Conservation (phyloP, 2,329 filamentous ascomycete species). For the Venturia effusa region DNA sequence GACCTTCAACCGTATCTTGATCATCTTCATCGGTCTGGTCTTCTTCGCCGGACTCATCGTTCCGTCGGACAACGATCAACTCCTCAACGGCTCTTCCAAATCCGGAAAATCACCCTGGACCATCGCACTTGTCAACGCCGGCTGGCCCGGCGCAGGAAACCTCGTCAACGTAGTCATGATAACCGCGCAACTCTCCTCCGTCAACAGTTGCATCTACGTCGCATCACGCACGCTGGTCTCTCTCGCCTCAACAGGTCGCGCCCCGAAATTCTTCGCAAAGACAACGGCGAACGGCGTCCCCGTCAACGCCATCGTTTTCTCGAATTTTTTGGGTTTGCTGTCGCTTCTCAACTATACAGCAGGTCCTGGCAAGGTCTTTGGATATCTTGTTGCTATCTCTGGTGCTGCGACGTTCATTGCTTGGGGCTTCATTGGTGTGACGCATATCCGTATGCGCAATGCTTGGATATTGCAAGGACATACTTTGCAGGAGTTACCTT, state of each 20-base stretch:
- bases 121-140: constrained; percentile 8
- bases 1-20: constrained; percentile 12
- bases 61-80: constrained; percentile 11
- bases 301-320: constrained; percentile 27
- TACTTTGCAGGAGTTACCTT: constrained; percentile 25
- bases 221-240: constrained; percentile 32
- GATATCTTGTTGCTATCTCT: constrained; percentile 33
- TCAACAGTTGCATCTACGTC: constrained; percentile 22
- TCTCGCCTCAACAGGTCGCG: constrained; percentile 31
- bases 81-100: neutral
- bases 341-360: constrained; percentile 32
- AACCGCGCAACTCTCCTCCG: constrained; percentile 5
- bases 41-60: constrained; percentile 12
- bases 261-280: constrained; percentile 25
- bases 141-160: constrained; percentile 10
- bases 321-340: constrained; percentile 27
- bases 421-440: constrained; percentile 32
- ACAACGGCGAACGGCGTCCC: constrained; percentile 31
- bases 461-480: constrained; percentile 29
- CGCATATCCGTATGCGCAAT: constrained; percentile 29
- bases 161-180: constrained; percentile 12
- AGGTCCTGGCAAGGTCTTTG: constrained; percentile 27
- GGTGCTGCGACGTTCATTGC: constrained; percentile 35
- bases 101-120: constrained; percentile 11
- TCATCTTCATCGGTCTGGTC: constrained; percentile 12